Base-by-base conservation (phyloP, 352 stramenopile genomes). In the Phytophthora chlamydospora region DNA sequence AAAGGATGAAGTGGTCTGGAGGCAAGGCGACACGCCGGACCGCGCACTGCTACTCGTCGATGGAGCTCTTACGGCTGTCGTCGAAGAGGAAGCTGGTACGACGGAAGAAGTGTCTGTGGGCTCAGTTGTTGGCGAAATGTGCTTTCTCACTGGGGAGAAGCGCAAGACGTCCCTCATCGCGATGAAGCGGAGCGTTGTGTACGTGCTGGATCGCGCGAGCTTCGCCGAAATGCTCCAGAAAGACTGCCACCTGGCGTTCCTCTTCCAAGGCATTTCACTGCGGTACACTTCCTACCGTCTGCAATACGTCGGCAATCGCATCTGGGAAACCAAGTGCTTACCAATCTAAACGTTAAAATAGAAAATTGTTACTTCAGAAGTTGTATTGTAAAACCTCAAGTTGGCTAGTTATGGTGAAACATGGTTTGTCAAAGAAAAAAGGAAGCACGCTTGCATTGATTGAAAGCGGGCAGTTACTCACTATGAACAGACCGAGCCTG, bases 271-370 rank as follows among this genome's bases (percentile, higher is more conserved):
- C 4, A 85, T 93, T 29, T 85, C 84, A 13, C 54, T 93, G 21
- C 76, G 80, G 4, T 93, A 93, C 62, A 89, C 83, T 31, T 93
- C 81, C 0, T 83, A 85, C 49, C 73, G 84, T 14, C 71, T 91
- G 41, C 84, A 93, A 45, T 93, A 93, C 53, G 84, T 93, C 1
- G 84, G 84, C 38, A 93, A 93, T 40, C 84, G 84, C 38, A 93
- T 93, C 61, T 93, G 84, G 84, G 84, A 93, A 58, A 91, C 84
- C 56, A 93, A 93, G 62, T 93, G 84, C 27, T 53, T 93, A 21
- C 82, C 84, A 5, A 88, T 93, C 46, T 92, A 71, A 71, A 29
- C 24, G 24, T 29, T 3, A 6, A 29, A 29, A 6, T 29, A 29
- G 24, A 29, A 29, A 29, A 6, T 29, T 29, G 24, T 29, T 29